A percentile compares a stretch with the other conserved stretches of the same genome.
Conservation (phyloP, 2,329 filamentous ascomycete species). For the Sporothrix phasma region DNA sequence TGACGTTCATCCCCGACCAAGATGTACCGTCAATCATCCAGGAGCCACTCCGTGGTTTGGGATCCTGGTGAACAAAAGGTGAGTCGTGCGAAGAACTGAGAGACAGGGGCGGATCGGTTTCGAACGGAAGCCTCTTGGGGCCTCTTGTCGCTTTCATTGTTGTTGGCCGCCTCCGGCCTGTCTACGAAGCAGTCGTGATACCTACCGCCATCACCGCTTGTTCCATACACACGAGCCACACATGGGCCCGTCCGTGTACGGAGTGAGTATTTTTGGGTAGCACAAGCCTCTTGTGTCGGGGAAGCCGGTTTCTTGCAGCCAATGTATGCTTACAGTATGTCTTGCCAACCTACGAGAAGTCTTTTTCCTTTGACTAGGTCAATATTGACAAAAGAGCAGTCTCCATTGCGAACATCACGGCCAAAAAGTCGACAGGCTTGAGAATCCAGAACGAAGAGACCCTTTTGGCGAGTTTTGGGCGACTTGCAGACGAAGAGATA, state of each 20-base stretch:
- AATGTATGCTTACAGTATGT: neutral
- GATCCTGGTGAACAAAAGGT: neutral
- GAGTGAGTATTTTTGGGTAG: too few species aligned
- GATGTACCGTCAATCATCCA: constrained; percentile 8
- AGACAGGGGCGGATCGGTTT: constrained; percentile 4
- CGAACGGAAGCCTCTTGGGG: constrained; percentile 4
- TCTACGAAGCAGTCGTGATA: neutral
- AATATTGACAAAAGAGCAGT: too few species aligned
- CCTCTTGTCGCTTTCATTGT: too few species aligned
- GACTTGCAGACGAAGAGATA: neutral
- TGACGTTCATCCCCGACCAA: neutral
- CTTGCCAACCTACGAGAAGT: too few species aligned
- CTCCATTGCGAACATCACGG: neutral
- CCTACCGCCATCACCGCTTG: neutral
- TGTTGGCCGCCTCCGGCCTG: too few species aligned
- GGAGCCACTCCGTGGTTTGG: neutral
- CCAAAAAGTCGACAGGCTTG: neutral
- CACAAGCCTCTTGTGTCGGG: constrained; percentile 12
- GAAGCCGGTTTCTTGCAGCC: neutral
- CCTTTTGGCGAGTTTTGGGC: neutral
- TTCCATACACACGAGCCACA: neutral
- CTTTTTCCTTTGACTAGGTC: too few species aligned
- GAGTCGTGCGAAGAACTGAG: too few species aligned
- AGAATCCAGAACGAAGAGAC: neutral
- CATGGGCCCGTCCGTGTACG: neutral